Conservation (phyloP, 371 early-diverging fungal genomes). For the Rhizopus arrhizus region DNA sequence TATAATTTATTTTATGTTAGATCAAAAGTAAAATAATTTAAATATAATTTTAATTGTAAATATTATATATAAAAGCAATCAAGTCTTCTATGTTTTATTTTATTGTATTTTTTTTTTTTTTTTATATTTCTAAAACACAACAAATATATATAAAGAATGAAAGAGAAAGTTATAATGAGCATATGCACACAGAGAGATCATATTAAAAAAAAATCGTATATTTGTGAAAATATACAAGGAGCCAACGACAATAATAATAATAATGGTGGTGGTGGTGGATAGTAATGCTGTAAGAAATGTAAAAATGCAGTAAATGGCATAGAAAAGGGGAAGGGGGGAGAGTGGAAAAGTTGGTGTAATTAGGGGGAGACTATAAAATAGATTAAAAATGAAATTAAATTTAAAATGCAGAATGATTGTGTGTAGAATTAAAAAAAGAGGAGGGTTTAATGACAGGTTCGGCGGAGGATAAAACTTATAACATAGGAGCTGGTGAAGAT, state of each 20-base stretch:
- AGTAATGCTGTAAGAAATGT: not conserved
- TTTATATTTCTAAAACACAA: not conserved
- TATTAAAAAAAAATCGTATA: no score
- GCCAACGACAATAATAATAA: no score
- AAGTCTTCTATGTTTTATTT: not conserved
- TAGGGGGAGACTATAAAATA: not conserved
- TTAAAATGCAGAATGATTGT: constrained; percentile 1
- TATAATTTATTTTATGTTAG: constrained; percentile 41
- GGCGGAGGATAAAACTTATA: not conserved
- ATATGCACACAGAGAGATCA: constrained; percentile 5
- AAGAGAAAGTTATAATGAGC: not conserved
- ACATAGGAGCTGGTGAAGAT: not conserved
- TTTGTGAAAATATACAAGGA: not conserved
- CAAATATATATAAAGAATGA: not conserved
- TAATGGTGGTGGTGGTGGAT: not conserved
- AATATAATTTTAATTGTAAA: constrained; percentile 2
- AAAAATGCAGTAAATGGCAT: constrained; percentile 4
- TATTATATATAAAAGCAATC: constrained; percentile 1
- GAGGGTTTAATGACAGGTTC: not conserved
- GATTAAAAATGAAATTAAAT: constrained; percentile 2
- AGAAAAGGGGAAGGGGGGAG: not conserved
- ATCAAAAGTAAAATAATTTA: constrained; percentile 29
- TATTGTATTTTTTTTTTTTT: not conserved
- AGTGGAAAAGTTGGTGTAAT: not conserved
- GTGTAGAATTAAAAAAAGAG: not conserved